A percentile compares a stretch with the other conserved stretches of the same genome.
These are phyloP conservation scores for Nemania diffusa DNA, from an alignment of 2,329 filamentous ascomycete genomes.

Conservation along the genomic window DNA sequence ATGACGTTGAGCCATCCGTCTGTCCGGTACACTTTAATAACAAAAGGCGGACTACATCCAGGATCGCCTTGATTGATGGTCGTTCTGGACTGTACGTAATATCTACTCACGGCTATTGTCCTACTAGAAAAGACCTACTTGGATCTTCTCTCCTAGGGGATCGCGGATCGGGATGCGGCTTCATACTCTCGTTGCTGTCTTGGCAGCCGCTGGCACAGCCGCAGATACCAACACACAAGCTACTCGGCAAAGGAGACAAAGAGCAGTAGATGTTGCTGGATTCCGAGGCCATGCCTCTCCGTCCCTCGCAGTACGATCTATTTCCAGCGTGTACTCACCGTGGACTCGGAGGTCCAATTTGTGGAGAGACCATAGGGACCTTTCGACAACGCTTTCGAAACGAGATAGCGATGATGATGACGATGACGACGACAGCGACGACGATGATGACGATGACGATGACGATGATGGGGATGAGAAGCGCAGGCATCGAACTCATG, in stretches of 20 bases:
- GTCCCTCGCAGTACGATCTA: background rate
- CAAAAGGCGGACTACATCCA: background rate
- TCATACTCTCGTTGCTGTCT: slow-evolving; percentile 6
- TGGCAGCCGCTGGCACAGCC: slow-evolving; percentile 15
- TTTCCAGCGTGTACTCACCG: background rate
- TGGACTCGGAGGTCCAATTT: background rate
- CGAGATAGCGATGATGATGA: slow-evolving; percentile 18
- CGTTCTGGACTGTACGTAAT: background rate
- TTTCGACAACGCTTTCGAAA: background rate
- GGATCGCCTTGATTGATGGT: background rate
- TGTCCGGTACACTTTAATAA: background rate
- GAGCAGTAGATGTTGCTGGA: background rate
- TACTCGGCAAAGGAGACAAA: background rate
- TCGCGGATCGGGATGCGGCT: slow-evolving; percentile 19
- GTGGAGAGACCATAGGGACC: background rate
- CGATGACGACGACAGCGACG: slow-evolving; percentile 19
- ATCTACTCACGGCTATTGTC: background rate
- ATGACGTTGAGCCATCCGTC: background rate
- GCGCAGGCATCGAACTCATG: background rate
- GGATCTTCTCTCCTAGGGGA: background rate
- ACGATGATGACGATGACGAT: slow-evolving; percentile 34
- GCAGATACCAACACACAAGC: slow-evolving; percentile 5
- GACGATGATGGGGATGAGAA: slow-evolving; percentile 35
- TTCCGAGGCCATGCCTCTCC: background rate
- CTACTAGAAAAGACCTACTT: background rate